Evolutionary conservation across 1,284 basidiomycete species (phyloP), one percentile per base, ranked within the genome.

Genomic region (Papiliotrema flavescens): DNA sequence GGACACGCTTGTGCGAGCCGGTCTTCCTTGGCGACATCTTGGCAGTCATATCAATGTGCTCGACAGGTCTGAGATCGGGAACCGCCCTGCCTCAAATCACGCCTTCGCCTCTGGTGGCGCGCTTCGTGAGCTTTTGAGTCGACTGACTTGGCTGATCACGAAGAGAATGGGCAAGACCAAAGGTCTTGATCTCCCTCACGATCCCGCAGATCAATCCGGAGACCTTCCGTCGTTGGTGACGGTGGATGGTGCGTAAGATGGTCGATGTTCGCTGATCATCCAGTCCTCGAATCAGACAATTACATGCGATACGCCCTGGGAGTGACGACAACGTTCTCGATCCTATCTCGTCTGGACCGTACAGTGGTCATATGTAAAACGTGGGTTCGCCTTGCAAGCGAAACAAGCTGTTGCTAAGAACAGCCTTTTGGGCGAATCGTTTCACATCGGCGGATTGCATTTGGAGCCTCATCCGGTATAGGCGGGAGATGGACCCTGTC

Each of bases 11-110:
- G 59, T 76, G 86, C 14, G 89, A 93, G 69, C 82, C 87, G 0
- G 82, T 86, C 58, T 93, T 93, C 64, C 84, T 92, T 55, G 90
- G 89, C 2, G 90, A 92, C 59, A 80, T 89, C 9, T 78, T 91
- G 13, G 86, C 88, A 11, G 86, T 90, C 14, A 84, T 90, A 59
- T 85, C 86, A 60, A 76, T 72, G 71, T 70, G 67, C 26, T 68
- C 76, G 0, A 71, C 76, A 0, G 82, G 89, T 1, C 77, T 94
- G 32, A 81, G 85, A n/a, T 86, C 85, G 0, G 90, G 87, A 3
- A 79, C 79, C 14, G 84, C 90, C 0, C 76, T 94, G 19, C 90
- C 90, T 0, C 90, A 94, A 66, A 88, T 93, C 45, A 91, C 89
- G 0, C 88, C 90, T 0, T 87, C 86, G 60, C 90, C 90, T 0